Conservation (phyloP, 495 filamentous ascomycete species). For the Penicillium atrosanguineum region DNA sequence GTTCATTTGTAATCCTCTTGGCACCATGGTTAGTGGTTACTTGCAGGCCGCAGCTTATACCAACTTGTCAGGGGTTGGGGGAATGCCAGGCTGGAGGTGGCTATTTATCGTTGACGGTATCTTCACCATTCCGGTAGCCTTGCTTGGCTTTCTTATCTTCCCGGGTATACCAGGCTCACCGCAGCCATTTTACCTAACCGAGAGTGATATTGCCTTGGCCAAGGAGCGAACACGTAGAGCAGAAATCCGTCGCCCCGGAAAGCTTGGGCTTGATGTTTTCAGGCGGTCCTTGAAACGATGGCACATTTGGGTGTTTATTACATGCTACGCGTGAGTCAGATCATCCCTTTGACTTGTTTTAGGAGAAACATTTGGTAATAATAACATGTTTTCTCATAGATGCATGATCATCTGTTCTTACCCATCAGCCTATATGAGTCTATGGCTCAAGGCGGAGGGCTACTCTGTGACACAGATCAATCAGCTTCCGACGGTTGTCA, state of each 20-base stretch:
- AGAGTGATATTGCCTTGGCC: constrained; percentile 35
- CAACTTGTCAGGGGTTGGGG: constrained; percentile 40
- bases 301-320: constrained; percentile 49
- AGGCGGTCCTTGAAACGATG: constrained; percentile 41
- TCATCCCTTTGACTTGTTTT: too few species aligned
- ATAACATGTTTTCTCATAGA: constrained; percentile 4
- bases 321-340: constrained; percentile 38
- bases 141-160: constrained; percentile 44
- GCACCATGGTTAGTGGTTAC: constrained; percentile 39
- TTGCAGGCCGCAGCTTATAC: constrained; percentile 48
- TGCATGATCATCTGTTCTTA: constrained; percentile 47
- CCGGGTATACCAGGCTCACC: constrained; percentile 49
- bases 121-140: constrained; percentile 47
- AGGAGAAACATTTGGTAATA: not conserved
- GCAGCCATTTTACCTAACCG: constrained; percentile 38
- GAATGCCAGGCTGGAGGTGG: constrained; percentile 50
- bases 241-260: constrained; percentile 34
- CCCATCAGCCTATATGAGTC: constrained; percentile 40
- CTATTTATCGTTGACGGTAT: constrained; percentile 50
- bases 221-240: constrained; percentile 29
- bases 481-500: constrained; percentile 42
- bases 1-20: constrained; percentile 38
- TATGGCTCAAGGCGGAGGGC: constrained; percentile 48
- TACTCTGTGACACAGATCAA: constrained; percentile 48
- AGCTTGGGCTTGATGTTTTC: constrained; percentile 38